A percentile compares a stretch with the other conserved stretches of the same genome.
phyloP scores from a whole-genome alignment of 495 filamentous ascomycete species.

The Xeromyces bisporus region DNA sequence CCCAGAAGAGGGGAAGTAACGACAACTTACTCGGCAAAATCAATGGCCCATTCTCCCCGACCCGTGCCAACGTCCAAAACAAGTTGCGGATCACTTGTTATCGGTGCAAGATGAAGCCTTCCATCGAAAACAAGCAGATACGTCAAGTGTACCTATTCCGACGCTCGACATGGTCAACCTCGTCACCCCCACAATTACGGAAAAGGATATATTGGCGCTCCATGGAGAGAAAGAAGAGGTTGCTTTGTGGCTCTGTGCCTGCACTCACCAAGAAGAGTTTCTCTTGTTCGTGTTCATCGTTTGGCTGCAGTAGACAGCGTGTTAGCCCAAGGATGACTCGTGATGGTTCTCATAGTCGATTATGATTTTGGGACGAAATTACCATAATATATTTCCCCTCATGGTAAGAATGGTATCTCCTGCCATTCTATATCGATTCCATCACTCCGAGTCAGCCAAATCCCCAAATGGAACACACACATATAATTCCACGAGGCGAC shows the following conservation, averaged over 20 bases:
- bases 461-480: no score
- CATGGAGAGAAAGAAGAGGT: no score
- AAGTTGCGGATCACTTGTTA: conserved; percentile 4
- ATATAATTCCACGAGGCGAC: no score
- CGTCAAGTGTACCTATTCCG: conserved; percentile 3
- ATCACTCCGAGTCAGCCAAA: no score
- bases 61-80: conserved; percentile 29
- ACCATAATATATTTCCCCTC: conserved; percentile 5
- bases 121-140: conserved; percentile 3
- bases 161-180: no score
- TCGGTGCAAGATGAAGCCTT: conserved; percentile 6
- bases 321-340: no score
- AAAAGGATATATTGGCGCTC: no score
- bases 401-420: conserved; percentile 4
- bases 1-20: conserved; percentile 15
- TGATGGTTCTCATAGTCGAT: no score
- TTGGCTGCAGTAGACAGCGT: conserved; percentile 2
- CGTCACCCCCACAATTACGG: no score
- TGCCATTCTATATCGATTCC: conserved; percentile 5
- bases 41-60: conserved; percentile 31
- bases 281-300: conserved; percentile 4
- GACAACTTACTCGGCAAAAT: conserved; percentile 24
- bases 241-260: no score
- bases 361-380: no score
- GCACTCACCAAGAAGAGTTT: conserved; percentile 2